Percentiles rank a stretch among this genome's conserved stretches.
These are phyloP conservation scores for Diplotaxis tenuifolia DNA, from an alignment of 345 rosid genomes.

Conservation along the genomic window DNA sequence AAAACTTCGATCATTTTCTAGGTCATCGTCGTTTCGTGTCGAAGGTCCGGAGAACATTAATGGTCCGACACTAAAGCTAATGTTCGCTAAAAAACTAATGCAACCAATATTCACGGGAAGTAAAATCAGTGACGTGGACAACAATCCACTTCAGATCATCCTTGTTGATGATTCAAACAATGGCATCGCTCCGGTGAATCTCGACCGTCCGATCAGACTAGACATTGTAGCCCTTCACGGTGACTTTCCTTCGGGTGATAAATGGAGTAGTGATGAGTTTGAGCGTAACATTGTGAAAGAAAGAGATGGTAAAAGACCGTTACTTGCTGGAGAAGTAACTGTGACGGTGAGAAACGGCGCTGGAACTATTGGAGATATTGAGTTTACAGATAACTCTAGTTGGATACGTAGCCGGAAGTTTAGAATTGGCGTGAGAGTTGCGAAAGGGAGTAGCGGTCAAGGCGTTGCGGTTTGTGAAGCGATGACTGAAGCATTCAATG, in stretches of 20 bases:
- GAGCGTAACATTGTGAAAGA: slow-evolving; percentile 60
- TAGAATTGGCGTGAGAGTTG: slow-evolving; percentile 69
- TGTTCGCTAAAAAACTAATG: slow-evolving; percentile 22
- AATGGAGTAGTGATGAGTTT: slow-evolving; percentile 69
- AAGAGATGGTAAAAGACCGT: slow-evolving; percentile 78
- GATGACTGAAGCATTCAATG: slow-evolving; percentile 68
- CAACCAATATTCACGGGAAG: slow-evolving; percentile 61
- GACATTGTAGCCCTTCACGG: slow-evolving; percentile 81
- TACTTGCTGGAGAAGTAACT: slow-evolving; percentile 74
- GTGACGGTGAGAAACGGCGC: slow-evolving; percentile 55
- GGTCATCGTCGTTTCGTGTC: slow-evolving; percentile 33
- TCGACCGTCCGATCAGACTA: slow-evolving; percentile 53
- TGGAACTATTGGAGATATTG: slow-evolving; percentile 56
- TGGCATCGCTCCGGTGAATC: slow-evolving; percentile 27
- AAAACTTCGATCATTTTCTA: slow-evolving; percentile 31
- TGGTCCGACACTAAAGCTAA: slow-evolving; percentile 18
- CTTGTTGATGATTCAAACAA: slow-evolving; percentile 44
- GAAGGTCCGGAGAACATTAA: slow-evolving; percentile 23
- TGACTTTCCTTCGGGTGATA: slow-evolving; percentile 52
- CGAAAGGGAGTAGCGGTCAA: slow-evolving; percentile 42
- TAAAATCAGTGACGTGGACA: slow-evolving; percentile 54
- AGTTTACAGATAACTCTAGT: slow-evolving; percentile 90
- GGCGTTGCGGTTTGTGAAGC: slow-evolving; percentile 64
- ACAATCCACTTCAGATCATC: slow-evolving; percentile 49
- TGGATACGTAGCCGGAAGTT: slow-evolving; percentile 84